phyloP scores from a whole-genome alignment of 306 rosid genomes.

The Begonia masoniana region DNA sequence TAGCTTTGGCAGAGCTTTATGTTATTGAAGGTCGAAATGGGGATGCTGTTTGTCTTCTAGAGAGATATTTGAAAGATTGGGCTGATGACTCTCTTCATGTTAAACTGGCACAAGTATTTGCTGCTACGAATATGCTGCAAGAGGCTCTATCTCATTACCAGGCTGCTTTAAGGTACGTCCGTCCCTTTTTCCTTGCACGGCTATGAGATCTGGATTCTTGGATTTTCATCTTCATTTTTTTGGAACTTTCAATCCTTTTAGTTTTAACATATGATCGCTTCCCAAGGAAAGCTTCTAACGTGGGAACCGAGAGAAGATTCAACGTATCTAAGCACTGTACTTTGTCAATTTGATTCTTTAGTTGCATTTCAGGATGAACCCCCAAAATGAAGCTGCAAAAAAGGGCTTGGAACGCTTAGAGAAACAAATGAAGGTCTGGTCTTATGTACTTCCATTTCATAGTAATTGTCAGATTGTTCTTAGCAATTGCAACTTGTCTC shows the following conservation, averaged over 20 bases:
- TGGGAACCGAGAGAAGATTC: neutral
- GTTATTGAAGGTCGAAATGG: constrained; percentile 90
- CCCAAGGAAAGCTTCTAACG: too few species aligned
- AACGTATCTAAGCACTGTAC: neutral
- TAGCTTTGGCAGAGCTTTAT: constrained; percentile 98
- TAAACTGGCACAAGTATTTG: constrained; percentile 93
- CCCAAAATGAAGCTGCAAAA: constrained; percentile 90
- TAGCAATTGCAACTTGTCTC: too few species aligned
- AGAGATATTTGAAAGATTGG: constrained; percentile 95
- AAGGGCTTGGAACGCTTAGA: constrained; percentile 91
- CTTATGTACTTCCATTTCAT: constrained; percentile 3
- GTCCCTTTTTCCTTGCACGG: neutral
- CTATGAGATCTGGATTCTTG: neutral
- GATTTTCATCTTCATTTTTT: too few species aligned
- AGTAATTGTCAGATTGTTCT: too few species aligned
- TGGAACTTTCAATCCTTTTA: too few species aligned
- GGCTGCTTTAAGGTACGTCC: constrained; percentile 71
- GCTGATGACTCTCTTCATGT: constrained; percentile 99
- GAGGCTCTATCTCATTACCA: constrained; percentile 95
- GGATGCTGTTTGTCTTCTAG: constrained; percentile 86
- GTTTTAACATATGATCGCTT: too few species aligned
- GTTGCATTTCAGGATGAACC: constrained; percentile 61
- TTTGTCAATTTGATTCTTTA: constrained; percentile 9
- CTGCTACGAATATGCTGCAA: constrained; percentile 85
- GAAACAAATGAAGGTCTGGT: constrained; percentile 87